A percentile compares a stretch with the other conserved stretches of the same genome.
These are phyloP conservation scores for Marasmius sp. DNA, from an alignment of 1,284 basidiomycete species.

Conservation along the genomic window DNA sequence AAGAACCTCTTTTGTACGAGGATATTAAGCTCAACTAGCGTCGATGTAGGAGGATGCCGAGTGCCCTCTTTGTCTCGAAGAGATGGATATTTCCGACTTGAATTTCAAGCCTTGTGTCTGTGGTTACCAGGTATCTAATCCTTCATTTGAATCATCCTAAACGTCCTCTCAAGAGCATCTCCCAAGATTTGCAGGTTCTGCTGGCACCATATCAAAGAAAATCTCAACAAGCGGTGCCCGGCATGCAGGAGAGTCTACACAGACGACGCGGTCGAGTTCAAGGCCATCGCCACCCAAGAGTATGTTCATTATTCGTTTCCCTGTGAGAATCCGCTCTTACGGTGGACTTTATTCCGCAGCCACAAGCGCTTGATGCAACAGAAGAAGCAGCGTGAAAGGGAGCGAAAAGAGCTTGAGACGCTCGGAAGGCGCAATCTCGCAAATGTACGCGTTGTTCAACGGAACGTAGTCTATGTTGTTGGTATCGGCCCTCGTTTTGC, in stretches of 20 bases:
- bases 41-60: slow-evolving; percentile 87
- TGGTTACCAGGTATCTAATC: slow-evolving; percentile 83
- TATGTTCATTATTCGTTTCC: slow-evolving; percentile 43
- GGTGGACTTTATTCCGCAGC: slow-evolving; percentile 40
- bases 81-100: slow-evolving; percentile 98
- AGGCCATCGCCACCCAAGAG: slow-evolving; percentile 95
- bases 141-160: slow-evolving; percentile 14
- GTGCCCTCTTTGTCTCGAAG: slow-evolving; percentile 97
- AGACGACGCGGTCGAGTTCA: slow-evolving; percentile 93
- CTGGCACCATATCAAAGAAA: slow-evolving; percentile 98
- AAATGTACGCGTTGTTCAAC: slow-evolving; percentile 95
- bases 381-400: slow-evolving; percentile 94
- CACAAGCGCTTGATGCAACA: slow-evolving; percentile 95
- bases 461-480: slow-evolving; percentile 95
- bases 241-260: slow-evolving; percentile 95
- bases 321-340: background rate
- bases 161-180: slow-evolving; percentile 13
- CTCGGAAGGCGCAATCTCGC: slow-evolving; percentile 87
- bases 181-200: slow-evolving; percentile 97
- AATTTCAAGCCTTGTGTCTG: slow-evolving; percentile 99
- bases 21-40: slow-evolving; percentile 14
- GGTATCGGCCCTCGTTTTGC: slow-evolving; percentile 89
- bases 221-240: slow-evolving; percentile 95
- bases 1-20: slow-evolving; percentile 24
- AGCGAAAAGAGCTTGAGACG: slow-evolving; percentile 92